Conservation (phyloP, 2,329 filamentous ascomycete species). For the Penicillium sp. region DNA sequence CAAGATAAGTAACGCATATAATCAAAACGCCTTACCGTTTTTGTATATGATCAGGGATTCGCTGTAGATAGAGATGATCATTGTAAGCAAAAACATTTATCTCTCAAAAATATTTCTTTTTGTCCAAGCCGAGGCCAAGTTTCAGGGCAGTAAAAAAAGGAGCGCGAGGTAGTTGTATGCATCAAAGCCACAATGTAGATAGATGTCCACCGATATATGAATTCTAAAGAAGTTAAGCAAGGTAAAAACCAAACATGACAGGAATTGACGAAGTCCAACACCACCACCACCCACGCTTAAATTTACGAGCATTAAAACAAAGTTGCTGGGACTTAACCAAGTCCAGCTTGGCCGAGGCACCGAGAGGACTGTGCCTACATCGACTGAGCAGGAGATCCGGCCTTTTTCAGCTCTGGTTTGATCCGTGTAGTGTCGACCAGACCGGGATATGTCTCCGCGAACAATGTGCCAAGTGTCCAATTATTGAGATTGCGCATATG, state of each 20-base stretch:
- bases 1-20: not conserved
- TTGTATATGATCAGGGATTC: not conserved
- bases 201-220: not conserved
- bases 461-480: slow-evolving; percentile 74
- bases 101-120: not conserved
- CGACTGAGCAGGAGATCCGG: not conserved
- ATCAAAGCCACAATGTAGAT: not conserved
- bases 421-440: slow-evolving; percentile 48
- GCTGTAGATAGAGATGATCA: not conserved
- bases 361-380: not conserved
- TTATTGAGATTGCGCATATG: slow-evolving; percentile 75
- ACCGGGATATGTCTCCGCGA: slow-evolving; percentile 64
- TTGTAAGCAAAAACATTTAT: not conserved
- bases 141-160: not conserved
- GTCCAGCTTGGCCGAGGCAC: not conserved
- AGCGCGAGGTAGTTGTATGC: not conserved
- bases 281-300: slow-evolving; percentile 1
- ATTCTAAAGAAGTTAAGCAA: not conserved
- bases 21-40: not conserved
- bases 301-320: not conserved
- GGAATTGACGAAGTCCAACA: not conserved
- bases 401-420: slow-evolving; percentile 18
- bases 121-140: not conserved
- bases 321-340: not conserved
- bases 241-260: not conserved